Percentiles rank a stretch among this genome's conserved stretches.
Conservation (phyloP, 2,329 filamentous ascomycete genomes). For the Neonectria faginata region DNA sequence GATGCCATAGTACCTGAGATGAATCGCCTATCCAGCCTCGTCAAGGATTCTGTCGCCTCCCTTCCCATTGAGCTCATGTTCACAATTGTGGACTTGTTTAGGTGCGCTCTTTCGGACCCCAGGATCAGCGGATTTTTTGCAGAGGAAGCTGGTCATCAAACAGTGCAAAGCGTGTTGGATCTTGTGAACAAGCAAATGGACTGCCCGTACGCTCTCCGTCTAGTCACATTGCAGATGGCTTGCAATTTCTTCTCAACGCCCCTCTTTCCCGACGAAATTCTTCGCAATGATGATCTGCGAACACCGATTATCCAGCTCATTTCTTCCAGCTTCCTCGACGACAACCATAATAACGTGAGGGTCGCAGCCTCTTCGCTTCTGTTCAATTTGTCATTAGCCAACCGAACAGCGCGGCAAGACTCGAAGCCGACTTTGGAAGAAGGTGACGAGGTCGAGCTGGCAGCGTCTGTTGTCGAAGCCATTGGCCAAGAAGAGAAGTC, state of each 20-base stretch:
- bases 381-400: constrained; percentile 82
- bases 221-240: constrained; percentile 84
- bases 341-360: constrained; percentile 77
- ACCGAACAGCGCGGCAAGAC: constrained; percentile 73
- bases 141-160: constrained; percentile 75
- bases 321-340: constrained; percentile 82
- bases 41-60: constrained; percentile 65
- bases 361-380: constrained; percentile 85
- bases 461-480: constrained; percentile 83
- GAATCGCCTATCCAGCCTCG: constrained; percentile 69
- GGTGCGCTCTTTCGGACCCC: constrained; percentile 80
- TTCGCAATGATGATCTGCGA: constrained; percentile 64
- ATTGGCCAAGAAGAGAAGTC: constrained; percentile 70
- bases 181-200: constrained; percentile 66
- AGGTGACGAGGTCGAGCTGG: constrained; percentile 81
- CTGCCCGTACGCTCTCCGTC: constrained; percentile 83
- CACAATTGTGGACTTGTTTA: constrained; percentile 85
- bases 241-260: constrained; percentile 87
- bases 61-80: constrained; percentile 78
- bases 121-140: constrained; percentile 86
- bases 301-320: constrained; percentile 74
- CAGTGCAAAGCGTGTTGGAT: constrained; percentile 70
- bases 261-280: constrained; percentile 75
- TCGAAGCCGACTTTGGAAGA: constrained; percentile 71
- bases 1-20: constrained; percentile 80